phyloP scores from a whole-genome alignment of 2,329 filamentous ascomycete species.

The Boeremia lycopersici region DNA sequence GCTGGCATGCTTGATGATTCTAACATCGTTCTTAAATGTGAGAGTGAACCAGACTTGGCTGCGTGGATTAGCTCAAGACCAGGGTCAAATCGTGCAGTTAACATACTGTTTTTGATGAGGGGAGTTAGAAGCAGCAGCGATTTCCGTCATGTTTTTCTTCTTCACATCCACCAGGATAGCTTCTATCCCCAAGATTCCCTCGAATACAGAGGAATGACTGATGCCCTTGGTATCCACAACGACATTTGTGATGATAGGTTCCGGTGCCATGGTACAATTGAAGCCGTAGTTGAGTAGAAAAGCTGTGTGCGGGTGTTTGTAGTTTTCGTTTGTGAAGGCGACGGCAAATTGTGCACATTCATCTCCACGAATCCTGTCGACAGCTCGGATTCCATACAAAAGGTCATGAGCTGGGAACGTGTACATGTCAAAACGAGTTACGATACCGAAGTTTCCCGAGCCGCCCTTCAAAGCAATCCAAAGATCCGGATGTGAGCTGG shows the following conservation, averaged over 20 bases:
- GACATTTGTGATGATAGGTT: slow-evolving; percentile 13
- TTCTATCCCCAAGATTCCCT: slow-evolving; percentile 14
- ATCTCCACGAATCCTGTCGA: not conserved
- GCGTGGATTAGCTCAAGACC: not conserved
- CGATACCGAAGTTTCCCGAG: slow-evolving; percentile 52
- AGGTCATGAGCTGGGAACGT: slow-evolving; percentile 23
- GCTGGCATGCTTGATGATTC: slow-evolving; percentile 43
- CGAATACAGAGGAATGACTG: slow-evolving; percentile 1
- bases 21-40: slow-evolving; percentile 36
- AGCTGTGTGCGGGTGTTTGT: slow-evolving; percentile 17
- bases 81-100: not conserved
- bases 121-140: slow-evolving; percentile 9
- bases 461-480: slow-evolving; percentile 52
- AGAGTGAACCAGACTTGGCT: slow-evolving; percentile 25
- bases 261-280: not conserved
- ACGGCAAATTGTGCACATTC: slow-evolving; percentile 11
- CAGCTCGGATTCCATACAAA: slow-evolving; percentile 22
- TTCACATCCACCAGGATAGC: slow-evolving; percentile 18
- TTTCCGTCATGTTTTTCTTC: slow-evolving; percentile 18
- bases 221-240: slow-evolving; percentile 15
- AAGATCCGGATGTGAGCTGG: slow-evolving; percentile 42
- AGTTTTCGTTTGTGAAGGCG: slow-evolving; percentile 32
- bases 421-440: slow-evolving; percentile 50
- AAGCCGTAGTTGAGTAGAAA: slow-evolving; percentile 17
- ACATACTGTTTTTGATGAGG: slow-evolving; percentile 15